phyloP scores from a whole-genome alignment of 176 grass and related monocot genomes.

The Microstegium vimineum region DNA sequence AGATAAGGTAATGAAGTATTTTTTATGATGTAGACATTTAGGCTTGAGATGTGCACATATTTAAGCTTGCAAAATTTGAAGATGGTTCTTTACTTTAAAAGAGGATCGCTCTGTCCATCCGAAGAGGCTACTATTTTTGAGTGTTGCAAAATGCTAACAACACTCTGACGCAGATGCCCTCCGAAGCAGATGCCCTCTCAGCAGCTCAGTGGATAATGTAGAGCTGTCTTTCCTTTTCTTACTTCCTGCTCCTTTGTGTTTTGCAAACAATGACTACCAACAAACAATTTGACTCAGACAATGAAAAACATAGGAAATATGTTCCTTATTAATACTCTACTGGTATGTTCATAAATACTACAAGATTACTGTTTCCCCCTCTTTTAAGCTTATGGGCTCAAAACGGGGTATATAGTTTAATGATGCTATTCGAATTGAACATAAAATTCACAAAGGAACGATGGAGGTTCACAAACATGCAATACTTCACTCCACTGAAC shows the following conservation, averaged over 20 bases:
- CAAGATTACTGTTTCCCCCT: too few relatives aligned
- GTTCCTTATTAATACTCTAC: too few relatives aligned
- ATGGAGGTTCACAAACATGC: too few relatives aligned
- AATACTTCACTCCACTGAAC: too few relatives aligned
- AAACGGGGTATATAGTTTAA: too few relatives aligned
- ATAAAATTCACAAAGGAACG: too few relatives aligned
- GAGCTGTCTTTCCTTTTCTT: neutral
- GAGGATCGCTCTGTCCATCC: constrained; percentile 46
- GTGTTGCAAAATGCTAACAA: constrained; percentile 50
- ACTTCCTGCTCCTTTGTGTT: neutral
- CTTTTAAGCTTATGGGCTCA: too few relatives aligned
- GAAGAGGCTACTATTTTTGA: constrained; percentile 49
- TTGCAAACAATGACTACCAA: neutral
- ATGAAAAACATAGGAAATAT: too few relatives aligned
- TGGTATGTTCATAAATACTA: too few relatives aligned
- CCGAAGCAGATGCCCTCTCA: constrained; percentile 63
- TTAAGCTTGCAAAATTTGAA: neutral
- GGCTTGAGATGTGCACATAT: constrained; percentile 8
- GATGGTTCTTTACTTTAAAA: constrained; percentile 54
- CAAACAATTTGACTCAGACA: neutral
- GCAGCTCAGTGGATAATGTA: constrained; percentile 3
- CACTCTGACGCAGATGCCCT: too few relatives aligned
- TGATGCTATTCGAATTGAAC: too few relatives aligned
- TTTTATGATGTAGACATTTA: constrained; percentile 21
- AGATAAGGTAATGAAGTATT: neutral